These are phyloP conservation scores for Psilocybe subaeruginosa DNA, from an alignment of 768 basidiomycete species.

Conservation along the genomic window DNA sequence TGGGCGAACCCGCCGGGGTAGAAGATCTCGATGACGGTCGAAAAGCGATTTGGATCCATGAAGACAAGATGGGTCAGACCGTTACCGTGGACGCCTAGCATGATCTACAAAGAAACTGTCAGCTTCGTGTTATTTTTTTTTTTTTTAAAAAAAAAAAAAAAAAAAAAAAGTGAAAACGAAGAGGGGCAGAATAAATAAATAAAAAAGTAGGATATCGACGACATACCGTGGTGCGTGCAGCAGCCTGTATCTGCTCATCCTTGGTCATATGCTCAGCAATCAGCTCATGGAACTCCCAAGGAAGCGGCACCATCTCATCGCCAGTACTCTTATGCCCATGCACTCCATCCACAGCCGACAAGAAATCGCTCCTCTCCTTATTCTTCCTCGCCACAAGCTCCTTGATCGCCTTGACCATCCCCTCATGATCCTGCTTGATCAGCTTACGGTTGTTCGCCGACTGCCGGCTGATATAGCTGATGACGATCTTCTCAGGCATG, in stretches of 20 bases:
- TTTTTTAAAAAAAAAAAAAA: neutral
- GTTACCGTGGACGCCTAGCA: conserved; percentile 79
- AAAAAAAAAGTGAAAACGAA: neutral
- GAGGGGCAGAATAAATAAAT: neutral
- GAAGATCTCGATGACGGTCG: conserved; percentile 87
- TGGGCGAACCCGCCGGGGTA: conserved; percentile 81
- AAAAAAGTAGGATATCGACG: neutral
- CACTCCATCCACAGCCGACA: conserved; percentile 16
- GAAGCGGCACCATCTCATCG: conserved; percentile 24
- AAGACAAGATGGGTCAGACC: conserved; percentile 85
- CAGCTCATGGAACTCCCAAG: conserved; percentile 66
- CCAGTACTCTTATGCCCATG: conserved; percentile 22
- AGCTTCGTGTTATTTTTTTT: neutral
- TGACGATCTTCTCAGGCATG: conserved; percentile 55
- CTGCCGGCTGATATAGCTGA: conserved; percentile 79
- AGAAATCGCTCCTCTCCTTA: conserved; percentile 22
- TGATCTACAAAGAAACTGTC: conserved; percentile 43
- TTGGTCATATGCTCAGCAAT: conserved; percentile 68
- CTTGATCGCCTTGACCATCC: conserved; percentile 53
- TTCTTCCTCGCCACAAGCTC: conserved; percentile 48
- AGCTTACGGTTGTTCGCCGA: conserved; percentile 51
- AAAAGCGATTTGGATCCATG: conserved; percentile 76
- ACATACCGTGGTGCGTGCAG: conserved; percentile 72
- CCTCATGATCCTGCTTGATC: conserved; percentile 55
- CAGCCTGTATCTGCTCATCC: conserved; percentile 74